Evolutionary conservation across 2,329 filamentous ascomycete species (phyloP).

Genomic region (Neonectria faginata): DNA sequence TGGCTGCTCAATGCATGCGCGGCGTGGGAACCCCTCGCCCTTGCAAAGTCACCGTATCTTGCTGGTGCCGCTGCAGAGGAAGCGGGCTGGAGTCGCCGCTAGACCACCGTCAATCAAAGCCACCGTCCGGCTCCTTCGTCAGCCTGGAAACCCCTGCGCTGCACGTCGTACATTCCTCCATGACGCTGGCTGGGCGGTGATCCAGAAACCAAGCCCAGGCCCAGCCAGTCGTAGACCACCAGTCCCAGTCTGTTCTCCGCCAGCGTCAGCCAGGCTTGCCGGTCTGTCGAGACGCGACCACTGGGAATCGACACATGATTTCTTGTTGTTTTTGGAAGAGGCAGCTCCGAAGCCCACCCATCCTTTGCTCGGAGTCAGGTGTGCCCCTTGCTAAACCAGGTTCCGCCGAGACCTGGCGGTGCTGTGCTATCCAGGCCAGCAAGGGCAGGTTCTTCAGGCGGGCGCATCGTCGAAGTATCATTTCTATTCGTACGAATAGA

Average conservation of each 20-base stretch:
- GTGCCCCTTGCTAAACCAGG: constrained; percentile 28
- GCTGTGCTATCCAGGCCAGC: constrained; percentile 26
- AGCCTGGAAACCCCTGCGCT: constrained; percentile 42
- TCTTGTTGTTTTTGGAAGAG: constrained; percentile 27
- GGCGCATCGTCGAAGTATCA: constrained; percentile 16
- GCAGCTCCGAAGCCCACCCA: constrained; percentile 18
- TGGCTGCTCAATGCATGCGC: constrained; percentile 20
- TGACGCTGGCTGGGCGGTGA: constrained; percentile 40
- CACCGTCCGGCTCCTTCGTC: constrained; percentile 44
- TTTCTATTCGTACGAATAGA: constrained; percentile 2
- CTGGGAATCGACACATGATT: constrained; percentile 42
- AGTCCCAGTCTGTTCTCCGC: constrained; percentile 40
- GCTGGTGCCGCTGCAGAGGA: constrained; percentile 15
- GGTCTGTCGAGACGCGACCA: constrained; percentile 20
- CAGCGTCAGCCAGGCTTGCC: constrained; percentile 39
- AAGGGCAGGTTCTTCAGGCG: constrained; percentile 25
- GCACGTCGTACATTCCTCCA: constrained; percentile 40
- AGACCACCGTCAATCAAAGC: constrained; percentile 44
- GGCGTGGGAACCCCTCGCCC: constrained; percentile 16
- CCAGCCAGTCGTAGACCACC: constrained; percentile 38
- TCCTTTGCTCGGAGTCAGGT: constrained; percentile 29
- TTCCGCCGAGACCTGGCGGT: constrained; percentile 36
- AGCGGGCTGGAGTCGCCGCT: constrained; percentile 31
- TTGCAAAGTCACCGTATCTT: constrained; percentile 26
- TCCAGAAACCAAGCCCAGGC: constrained; percentile 43